phyloP scores from a whole-genome alignment of 768 basidiomycete genomes.

The Sutorius australiensis region DNA sequence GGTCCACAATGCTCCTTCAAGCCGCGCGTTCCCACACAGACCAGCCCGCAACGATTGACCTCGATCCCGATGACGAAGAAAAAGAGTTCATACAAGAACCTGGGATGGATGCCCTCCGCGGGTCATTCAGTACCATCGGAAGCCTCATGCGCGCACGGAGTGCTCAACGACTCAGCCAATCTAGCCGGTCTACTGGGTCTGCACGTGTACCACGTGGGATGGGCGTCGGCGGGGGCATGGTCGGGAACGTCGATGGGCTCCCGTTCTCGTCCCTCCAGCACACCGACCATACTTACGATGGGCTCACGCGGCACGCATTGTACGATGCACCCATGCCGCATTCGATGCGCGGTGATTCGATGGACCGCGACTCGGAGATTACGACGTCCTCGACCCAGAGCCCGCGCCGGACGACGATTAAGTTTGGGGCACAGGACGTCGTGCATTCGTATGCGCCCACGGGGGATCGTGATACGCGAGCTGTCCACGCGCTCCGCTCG shows the following conservation, averaged over 20 bases:
- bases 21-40: conserved; percentile 76
- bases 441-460: conserved; percentile 70
- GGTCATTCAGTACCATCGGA: conserved; percentile 87
- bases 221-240: conserved; percentile 27
- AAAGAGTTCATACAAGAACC: conserved; percentile 74
- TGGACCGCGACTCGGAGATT: conserved; percentile 36
- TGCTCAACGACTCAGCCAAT: conserved; percentile 49
- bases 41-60: conserved; percentile 31
- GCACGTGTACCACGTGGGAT: conserved; percentile 16
- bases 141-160: conserved; percentile 78
- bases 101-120: conserved; percentile 87
- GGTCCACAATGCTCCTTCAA: conserved; percentile 85
- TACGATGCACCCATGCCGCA: conserved; percentile 82
- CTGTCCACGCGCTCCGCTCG: conserved; percentile 36
- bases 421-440: conserved; percentile 70
- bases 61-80: conserved; percentile 55
- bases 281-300: conserved; percentile 38
- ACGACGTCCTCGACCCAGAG: conserved; percentile 29
- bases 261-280: conserved; percentile 24
- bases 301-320: conserved; percentile 75
- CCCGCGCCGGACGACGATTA: conserved; percentile 56
- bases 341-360: conserved; percentile 28
- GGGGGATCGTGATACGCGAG: conserved; percentile 43
- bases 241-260: conserved; percentile 23
- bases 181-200: conserved; percentile 32